Evolutionary conservation across 257 asterid genomes (phyloP), one percentile per base, ranked within the genome.

Genomic region (Solanum acaule): DNA sequence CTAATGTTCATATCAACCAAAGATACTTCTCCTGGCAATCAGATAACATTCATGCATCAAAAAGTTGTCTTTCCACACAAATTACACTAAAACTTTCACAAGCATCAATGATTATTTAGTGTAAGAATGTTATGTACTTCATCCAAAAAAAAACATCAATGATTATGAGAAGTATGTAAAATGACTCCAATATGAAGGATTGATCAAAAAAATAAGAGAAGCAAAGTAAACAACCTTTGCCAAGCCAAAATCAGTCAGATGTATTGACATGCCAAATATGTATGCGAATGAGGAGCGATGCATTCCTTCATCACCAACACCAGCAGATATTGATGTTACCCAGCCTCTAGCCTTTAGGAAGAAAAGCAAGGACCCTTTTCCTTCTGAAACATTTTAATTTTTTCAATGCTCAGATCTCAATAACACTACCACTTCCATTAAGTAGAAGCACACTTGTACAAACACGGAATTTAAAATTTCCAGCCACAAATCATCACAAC

Each of bases 221-320:
- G 16, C 85, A 15, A 46, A 79, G 85, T 79, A 27, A 27, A 42
- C 73, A 89, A 97, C 99, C 98, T 95, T 96, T 88, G 91, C 96
- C 91, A 97, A 88, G 91, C 99, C 99, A 85, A 93, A 90, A 92
- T 95, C 98, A 34, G 99, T 97, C 81, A 97, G 95, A 93, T 94
- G 95, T 87, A 97, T 91, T 87, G 99, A 95, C 98, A 97, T 94
- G 93, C 93, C 94, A 94, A 97, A 97, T 59, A 97, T 90, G 92
- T 95, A 96, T 59, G 99, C 98, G 67, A 96, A 84, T 85, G 98
- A 91, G 68, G 99, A 95, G 56, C 98, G 95, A 81, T 90, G 89
- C 98, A 97, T 92, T 87, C 99, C 99, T 85, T 97, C 99, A 88
- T 97, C 98, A 86, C 95, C 94, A 89, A 97, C 98, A 89, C 99